Base-by-base conservation (phyloP, 192 early-diverging fungal genomes). In the Piromyces finnis region DNA sequence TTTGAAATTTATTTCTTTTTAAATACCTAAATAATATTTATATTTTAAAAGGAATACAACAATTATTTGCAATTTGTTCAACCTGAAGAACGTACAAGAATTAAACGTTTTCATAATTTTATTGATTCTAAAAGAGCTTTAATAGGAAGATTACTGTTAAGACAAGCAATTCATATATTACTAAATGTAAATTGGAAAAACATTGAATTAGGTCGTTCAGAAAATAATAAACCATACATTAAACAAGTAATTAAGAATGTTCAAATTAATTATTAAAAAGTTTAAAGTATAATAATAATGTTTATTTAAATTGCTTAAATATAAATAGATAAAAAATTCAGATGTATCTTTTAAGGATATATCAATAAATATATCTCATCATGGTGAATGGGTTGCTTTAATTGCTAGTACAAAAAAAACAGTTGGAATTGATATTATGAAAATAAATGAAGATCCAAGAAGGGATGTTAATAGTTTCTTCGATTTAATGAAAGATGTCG, bases 301-400 rank as follows among this genome's bases (percentile, higher is more conserved):
- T n/a, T n/a, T n/a, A n/a, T n/a, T n/a, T n/a, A n/a, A n/a, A 35
- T 7, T 35, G 12, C 13, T 39, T 12, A 51, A 51, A 22, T 22
- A 22, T 51, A 22, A 51, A 3, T 51, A 51, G 41, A 51, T 51
- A 22, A 51, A 51, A 51, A 51, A 51, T 51, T 51, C 41, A 0
- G 18, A 51, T 22, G 6, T 51, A 5, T 6, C 15, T 5, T 51
- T 51, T 51, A 51, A 51, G 22, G 1, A 51, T 51, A 22, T 51
- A 51, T 51, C 41, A 51, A 18, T 89, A 81, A 90, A 89, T 81
- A 81, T 88, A 32, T 89, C 89, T 6, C 87, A 90, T 84, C 87
- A 90, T 82, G 89, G 88, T 6, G 86, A 88, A 80, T 90, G 87
- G 87, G 88, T 89, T 35, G 86, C 89, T n/a, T 81, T 88, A 12